Conservation (phyloP, 768 basidiomycete species). For the Suillus subaureus region DNA sequence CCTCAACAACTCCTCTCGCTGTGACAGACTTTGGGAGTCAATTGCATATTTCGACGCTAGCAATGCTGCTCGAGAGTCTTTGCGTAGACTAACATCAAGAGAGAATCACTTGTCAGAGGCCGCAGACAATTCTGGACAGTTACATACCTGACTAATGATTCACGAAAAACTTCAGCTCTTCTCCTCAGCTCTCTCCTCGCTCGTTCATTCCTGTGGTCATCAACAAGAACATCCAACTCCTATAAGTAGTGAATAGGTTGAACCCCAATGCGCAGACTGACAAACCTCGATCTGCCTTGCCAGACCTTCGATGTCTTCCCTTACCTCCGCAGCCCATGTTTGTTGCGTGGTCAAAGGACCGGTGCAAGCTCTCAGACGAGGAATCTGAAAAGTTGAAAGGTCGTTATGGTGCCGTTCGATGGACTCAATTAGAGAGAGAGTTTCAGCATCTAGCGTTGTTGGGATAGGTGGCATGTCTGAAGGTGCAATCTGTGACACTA, state of each 20-base stretch:
- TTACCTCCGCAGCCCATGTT: slow-evolving; percentile 69
- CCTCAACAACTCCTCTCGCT: slow-evolving; percentile 61
- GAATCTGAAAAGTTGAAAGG: slow-evolving; percentile 70
- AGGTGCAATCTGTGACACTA: too few relatives aligned
- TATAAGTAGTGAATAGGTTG: slow-evolving; percentile 28
- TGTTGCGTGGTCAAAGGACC: slow-evolving; percentile 76
- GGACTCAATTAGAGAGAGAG: slow-evolving; percentile 49
- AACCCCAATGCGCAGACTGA: not conserved
- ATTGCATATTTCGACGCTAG: slow-evolving; percentile 57
- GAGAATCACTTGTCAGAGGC: slow-evolving; percentile 8
- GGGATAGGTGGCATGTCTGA: slow-evolving; percentile 66
- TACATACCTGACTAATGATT: slow-evolving; percentile 53
- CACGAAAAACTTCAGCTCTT: slow-evolving; percentile 52
- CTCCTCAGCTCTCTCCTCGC: slow-evolving; percentile 49
- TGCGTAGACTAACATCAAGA: slow-evolving; percentile 49
- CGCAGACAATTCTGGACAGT: not conserved
- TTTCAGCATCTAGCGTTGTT: slow-evolving; percentile 52
- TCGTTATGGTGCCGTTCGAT: slow-evolving; percentile 62
- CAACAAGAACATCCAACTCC: slow-evolving; percentile 70
- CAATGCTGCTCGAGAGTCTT: slow-evolving; percentile 52
- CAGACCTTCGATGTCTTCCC: slow-evolving; percentile 71
- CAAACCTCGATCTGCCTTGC: slow-evolving; percentile 69
- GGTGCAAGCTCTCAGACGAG: slow-evolving; percentile 66
- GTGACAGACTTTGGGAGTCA: slow-evolving; percentile 58
- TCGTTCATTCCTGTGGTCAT: slow-evolving; percentile 66